phyloP scores from a whole-genome alignment of 2,329 filamentous ascomycete species.

The Colletotrichum horii region DNA sequence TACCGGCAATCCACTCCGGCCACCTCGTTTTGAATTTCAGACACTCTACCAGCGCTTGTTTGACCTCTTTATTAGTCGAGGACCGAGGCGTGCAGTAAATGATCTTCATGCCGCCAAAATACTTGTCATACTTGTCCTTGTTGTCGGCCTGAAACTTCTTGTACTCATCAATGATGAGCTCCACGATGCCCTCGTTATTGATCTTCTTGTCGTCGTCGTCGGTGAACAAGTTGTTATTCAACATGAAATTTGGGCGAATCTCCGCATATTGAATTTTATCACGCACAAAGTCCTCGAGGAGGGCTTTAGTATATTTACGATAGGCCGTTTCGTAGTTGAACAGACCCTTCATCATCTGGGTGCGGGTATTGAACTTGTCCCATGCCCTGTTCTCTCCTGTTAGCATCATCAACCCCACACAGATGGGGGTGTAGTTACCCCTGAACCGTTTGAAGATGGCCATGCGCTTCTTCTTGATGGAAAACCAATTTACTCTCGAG shows the following conservation, averaged over 20 bases:
- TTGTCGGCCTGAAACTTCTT: constrained; percentile 46
- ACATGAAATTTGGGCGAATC: constrained; percentile 73
- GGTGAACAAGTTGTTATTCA: constrained; percentile 63
- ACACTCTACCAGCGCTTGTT: constrained; percentile 63
- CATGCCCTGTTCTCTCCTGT: constrained; percentile 47
- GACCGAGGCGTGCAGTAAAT: constrained; percentile 75
- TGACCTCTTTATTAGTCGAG: constrained; percentile 54
- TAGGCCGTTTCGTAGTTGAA: constrained; percentile 72
- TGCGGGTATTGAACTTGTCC: constrained; percentile 71
- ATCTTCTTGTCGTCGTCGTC: constrained; percentile 60
- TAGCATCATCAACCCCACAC: not conserved
- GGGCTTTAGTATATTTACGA: constrained; percentile 61
- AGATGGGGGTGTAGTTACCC: constrained; percentile 49
- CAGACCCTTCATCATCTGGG: constrained; percentile 75
- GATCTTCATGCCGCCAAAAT: constrained; percentile 71
- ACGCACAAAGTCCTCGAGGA: constrained; percentile 64
- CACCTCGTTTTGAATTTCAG: constrained; percentile 62
- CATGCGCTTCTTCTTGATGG: constrained; percentile 63
- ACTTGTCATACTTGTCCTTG: no score
- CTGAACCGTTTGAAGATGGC: constrained; percentile 50
- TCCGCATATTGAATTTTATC: constrained; percentile 76
- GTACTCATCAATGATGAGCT: constrained; percentile 63
- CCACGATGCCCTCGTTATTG: constrained; percentile 64
- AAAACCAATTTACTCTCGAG: constrained; percentile 68
- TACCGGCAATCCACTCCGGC: constrained; percentile 68